Evolutionary conservation across 1,284 basidiomycete genomes (phyloP), one percentile per base, ranked within the genome.

Genomic region (Pyrrhoderma lamaoense): DNA sequence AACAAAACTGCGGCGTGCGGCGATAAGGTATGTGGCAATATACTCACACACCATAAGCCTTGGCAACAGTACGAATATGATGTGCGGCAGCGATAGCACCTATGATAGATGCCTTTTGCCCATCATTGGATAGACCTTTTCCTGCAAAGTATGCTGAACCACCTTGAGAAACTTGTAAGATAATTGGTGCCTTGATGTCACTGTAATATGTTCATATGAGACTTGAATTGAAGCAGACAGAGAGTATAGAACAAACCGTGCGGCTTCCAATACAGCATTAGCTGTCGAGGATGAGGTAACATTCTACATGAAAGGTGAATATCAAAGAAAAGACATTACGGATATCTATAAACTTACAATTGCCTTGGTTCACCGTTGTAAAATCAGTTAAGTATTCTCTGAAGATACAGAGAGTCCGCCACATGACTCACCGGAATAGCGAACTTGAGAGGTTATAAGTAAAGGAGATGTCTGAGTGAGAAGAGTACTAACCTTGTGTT

Each of bases 141-240:
- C 95, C 95, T 53, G 92, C 93, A 67, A 93, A 98, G 81, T 91
- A 98, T 56, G 93, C 93, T 61, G 85, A 80, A 66, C 96, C 96
- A 58, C 95, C 95, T 70, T 99, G 93, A 53, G 96, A 99, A 61
- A 95, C 84, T 70, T 99, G 96, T 64, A 98, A 76, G 72, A 99
- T 98, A 73, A 99, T 93, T 58, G 95, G 96, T 27, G 94, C 80
- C 71, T 99, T 98, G 78, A 91, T 83, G 70, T 91, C 89, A 56
- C 79, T 80, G 56, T 23, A 16, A 11, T 25, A 21, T 23, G 44
- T 31, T 11, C 27, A 31, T 25, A 49, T 47, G 50, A 50, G 49
- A 44, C n/a, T 4, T 45, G 42, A 27, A 9, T 14, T 25, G 27
- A 38, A 19, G 2, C 39, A 27, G 39, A 21, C 11, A 50, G 19